Conservation (phyloP, 352 stramenopile species). For the Globisporangium cystogenes region DNA sequence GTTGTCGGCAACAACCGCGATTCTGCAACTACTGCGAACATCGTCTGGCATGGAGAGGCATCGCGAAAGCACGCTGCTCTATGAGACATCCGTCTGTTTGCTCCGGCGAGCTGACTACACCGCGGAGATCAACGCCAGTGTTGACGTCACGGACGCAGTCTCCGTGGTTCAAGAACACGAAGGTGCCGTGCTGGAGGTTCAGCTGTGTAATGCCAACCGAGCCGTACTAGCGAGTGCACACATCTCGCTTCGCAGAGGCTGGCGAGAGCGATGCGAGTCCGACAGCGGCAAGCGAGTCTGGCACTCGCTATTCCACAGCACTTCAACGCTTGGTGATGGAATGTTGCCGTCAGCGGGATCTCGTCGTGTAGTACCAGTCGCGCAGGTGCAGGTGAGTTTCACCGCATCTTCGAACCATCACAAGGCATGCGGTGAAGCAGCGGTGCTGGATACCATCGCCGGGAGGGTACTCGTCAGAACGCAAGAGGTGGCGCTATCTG, state of each 20-base stretch:
- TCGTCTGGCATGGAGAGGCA: no score
- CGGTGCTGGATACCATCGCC: neutral
- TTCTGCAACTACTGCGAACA: neutral
- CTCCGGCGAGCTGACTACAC: neutral
- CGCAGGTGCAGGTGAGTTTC: conserved; percentile 9
- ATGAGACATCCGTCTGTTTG: conserved; percentile 1
- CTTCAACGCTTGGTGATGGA: neutral
- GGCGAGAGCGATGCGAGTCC: conserved; percentile 13
- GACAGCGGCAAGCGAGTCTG: neutral
- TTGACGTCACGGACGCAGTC: conserved; percentile 19
- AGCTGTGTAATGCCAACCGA: conserved; percentile 17
- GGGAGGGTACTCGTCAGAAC: conserved; percentile 6
- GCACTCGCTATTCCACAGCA: conserved; percentile 3
- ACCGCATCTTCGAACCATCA: neutral
- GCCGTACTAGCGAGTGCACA: conserved; percentile 18
- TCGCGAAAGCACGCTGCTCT: neutral
- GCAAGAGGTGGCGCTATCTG: neutral
- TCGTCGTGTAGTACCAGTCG: neutral
- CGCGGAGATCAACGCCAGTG: conserved; percentile 12
- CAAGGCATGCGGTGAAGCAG: neutral
- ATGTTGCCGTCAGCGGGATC: no score
- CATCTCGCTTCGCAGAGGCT: conserved; percentile 25
- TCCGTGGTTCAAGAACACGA: neutral
- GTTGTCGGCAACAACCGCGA: conserved; percentile 1
- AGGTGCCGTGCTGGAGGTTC: conserved; percentile 15